These are phyloP conservation scores for Dioszegia hungarica DNA, from an alignment of 768 basidiomycete species.

Conservation along the genomic window DNA sequence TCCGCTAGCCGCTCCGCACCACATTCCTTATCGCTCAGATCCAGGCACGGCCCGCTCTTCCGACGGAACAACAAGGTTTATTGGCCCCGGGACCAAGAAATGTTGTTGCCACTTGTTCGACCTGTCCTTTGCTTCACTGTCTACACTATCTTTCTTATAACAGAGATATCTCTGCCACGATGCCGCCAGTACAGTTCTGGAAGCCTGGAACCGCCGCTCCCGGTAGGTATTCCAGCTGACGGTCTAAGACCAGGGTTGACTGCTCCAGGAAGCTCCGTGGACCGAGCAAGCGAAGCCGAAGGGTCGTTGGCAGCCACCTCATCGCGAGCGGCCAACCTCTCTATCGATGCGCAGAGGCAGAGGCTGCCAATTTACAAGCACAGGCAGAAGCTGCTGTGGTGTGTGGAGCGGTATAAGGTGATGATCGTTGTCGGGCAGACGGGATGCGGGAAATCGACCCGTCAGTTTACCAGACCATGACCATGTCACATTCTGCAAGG, in stretches of 20 bases:
- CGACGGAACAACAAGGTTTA: too few species aligned
- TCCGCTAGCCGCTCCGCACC: too few species aligned
- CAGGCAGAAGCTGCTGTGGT: constrained; percentile 76
- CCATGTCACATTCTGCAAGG: background rate
- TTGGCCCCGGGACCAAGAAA: too few species aligned
- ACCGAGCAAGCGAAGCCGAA: constrained; percentile 73
- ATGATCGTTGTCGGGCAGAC: constrained; percentile 84
- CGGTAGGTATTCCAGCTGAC: constrained; percentile 15
- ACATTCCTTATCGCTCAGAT: too few species aligned
- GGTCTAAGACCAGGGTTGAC: constrained; percentile 4
- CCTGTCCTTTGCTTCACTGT: too few species aligned
- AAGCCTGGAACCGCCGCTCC: constrained; percentile 48
- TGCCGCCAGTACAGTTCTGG: constrained; percentile 45
- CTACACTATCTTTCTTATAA: too few species aligned
- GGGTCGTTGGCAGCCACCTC: constrained; percentile 66
- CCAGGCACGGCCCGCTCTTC: too few species aligned
- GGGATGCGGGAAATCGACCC: constrained; percentile 96
- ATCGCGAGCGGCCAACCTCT: constrained; percentile 54
- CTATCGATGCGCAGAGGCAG: constrained; percentile 71
- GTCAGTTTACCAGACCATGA: constrained; percentile 61
- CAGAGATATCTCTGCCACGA: background rate
- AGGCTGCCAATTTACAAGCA: constrained; percentile 86
- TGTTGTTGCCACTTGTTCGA: too few species aligned
- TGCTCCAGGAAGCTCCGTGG: constrained; percentile 66
- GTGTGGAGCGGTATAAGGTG: constrained; percentile 75